Conservation (phyloP, 345 rosid genomes). For the Limnanthes douglasii region DNA sequence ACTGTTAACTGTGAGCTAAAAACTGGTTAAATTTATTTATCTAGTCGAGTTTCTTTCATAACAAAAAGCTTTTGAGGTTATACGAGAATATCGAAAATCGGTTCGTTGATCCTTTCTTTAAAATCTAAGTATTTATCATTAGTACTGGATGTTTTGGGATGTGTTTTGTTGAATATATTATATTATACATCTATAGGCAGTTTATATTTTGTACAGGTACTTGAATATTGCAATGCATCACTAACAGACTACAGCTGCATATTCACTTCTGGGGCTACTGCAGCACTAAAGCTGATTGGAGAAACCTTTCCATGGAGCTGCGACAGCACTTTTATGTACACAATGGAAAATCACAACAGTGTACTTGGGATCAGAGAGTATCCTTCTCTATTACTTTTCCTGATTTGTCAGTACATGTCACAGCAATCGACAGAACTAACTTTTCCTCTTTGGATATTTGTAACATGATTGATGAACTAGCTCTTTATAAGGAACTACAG, state of each 20-base stretch:
- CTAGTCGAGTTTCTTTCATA: too few relatives aligned
- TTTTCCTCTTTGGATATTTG: too few relatives aligned
- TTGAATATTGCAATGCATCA: slow-evolving; percentile 79
- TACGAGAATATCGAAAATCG: too few relatives aligned
- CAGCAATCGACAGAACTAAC: too few relatives aligned
- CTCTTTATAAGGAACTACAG: too few relatives aligned
- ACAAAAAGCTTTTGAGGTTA: too few relatives aligned
- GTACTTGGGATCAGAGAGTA: slow-evolving; percentile 98
- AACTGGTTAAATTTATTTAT: too few relatives aligned
- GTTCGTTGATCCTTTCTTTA: neutral
- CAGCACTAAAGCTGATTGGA: slow-evolving; percentile 81
- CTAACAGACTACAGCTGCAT: slow-evolving; percentile 67
- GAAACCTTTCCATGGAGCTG: slow-evolving; percentile 89
- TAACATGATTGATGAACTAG: too few relatives aligned
- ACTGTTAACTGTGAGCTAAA: neutral
- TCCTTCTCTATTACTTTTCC: slow-evolving; percentile 16
- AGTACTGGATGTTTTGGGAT: neutral
- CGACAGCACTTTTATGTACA: slow-evolving; percentile 53
- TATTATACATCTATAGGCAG: slow-evolving; percentile 5
- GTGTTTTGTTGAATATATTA: too few relatives aligned
- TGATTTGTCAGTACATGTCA: too few relatives aligned
- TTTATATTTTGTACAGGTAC: slow-evolving; percentile 36
- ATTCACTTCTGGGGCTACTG: slow-evolving; percentile 95
- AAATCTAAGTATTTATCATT: neutral
- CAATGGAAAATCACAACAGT: slow-evolving; percentile 93